Evolutionary conservation across 2,329 filamentous ascomycete species (phyloP).

Genomic region (Pyrenophora graminea): DNA sequence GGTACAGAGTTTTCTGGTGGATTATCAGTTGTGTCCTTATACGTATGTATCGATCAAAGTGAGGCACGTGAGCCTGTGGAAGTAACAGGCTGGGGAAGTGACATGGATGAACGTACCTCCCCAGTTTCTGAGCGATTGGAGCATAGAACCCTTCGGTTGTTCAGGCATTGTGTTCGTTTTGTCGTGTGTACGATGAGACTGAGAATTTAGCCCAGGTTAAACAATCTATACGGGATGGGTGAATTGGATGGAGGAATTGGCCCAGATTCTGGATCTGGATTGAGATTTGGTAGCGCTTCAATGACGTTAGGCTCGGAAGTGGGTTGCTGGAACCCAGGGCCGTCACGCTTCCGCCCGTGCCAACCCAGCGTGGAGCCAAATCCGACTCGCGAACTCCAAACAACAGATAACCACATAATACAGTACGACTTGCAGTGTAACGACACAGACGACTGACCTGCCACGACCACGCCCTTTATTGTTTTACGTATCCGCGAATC

Average conservation of each 20-base stretch:
- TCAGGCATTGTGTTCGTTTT: conserved; percentile 43
- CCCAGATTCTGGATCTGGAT: conserved; percentile 4
- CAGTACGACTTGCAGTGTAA: conserved; percentile 2
- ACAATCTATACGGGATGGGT: neutral
- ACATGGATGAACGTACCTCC: conserved; percentile 51
- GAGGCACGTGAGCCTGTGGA: conserved; percentile 6
- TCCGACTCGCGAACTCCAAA: conserved; percentile 18
- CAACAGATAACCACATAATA: conserved; percentile 23
- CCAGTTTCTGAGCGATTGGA: conserved; percentile 56
- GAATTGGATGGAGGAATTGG: neutral
- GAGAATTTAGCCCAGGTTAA: neutral
- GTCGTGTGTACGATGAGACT: neutral
- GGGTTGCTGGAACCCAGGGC: neutral
- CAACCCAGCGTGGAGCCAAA: conserved; percentile 19
- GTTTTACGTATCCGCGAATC: neutral
- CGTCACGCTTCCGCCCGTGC: conserved; percentile 17
- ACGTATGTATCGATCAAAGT: neutral
- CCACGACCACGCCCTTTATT: neutral
- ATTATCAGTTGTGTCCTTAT: conserved; percentile 8
- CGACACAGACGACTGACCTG: neutral
- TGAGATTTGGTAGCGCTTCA: conserved; percentile 22
- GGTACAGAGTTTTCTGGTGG: conserved; percentile 65
- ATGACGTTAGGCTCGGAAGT: conserved; percentile 31
- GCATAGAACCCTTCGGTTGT: conserved; percentile 44
- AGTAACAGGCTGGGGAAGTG: neutral